phyloP scores from a whole-genome alignment of 2,329 filamentous ascomycete genomes.

The Scedosporium apiospermum region DNA sequence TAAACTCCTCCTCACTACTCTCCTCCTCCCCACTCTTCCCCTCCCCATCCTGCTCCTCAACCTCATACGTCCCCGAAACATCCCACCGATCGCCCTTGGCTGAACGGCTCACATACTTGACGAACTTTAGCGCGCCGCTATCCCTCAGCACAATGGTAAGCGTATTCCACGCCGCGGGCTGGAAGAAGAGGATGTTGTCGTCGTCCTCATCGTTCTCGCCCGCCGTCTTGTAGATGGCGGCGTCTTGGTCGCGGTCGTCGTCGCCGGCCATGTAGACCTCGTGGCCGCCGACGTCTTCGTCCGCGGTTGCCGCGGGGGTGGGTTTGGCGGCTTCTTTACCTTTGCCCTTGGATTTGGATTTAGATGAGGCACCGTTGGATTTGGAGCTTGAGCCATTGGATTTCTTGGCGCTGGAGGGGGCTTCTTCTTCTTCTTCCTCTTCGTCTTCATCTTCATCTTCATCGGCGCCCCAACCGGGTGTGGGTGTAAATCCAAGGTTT shows the following conservation, averaged over 20 bases:
- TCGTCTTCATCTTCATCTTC: conserved; percentile 43
- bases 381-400: conserved; percentile 16
- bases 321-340: conserved; percentile 18
- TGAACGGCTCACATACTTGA: conserved; percentile 83
- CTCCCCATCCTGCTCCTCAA: conserved; percentile 45
- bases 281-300: conserved; percentile 60
- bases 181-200: conserved; percentile 56
- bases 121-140: conserved; percentile 77
- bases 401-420: conserved; percentile 11
- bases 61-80: conserved; percentile 67
- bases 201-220: conserved; percentile 67
- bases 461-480: conserved; percentile 71
- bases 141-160: conserved; percentile 86
- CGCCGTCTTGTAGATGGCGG: conserved; percentile 76
- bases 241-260: conserved; percentile 58
- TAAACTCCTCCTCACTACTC: conserved; percentile 43
- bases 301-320: conserved; percentile 11
- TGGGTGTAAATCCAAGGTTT: conserved; percentile 79
- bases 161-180: conserved; percentile 71
- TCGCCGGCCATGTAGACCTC: conserved; percentile 93
- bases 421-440: conserved; percentile 32
- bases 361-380: conserved; percentile 18
- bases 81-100: conserved; percentile 92
- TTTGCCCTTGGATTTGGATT: conserved; percentile 20
- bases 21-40: conserved; percentile 22